Percentiles rank a stretch among this genome's conserved stretches.
phyloP scores from a whole-genome alignment of 1,284 basidiomycete species.

The Tremellales sp. region DNA sequence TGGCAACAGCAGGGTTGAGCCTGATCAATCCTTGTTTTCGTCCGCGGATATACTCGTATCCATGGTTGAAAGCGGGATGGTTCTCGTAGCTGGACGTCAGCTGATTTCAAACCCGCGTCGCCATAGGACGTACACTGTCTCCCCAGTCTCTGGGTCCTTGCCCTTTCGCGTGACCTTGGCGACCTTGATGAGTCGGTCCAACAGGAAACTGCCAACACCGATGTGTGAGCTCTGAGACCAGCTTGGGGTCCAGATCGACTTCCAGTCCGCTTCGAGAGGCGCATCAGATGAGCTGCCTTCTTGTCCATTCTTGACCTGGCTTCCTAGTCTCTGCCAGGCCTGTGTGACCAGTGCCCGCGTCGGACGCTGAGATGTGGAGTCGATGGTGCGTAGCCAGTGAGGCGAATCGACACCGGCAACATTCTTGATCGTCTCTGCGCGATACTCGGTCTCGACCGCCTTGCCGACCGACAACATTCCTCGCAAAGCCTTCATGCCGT shows the following conservation, averaged over 20 bases:
- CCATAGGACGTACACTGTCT: conserved; percentile 52
- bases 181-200: conserved; percentile 77
- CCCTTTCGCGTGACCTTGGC: conserved; percentile 70
- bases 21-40: conserved; percentile 87
- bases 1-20: conserved; percentile 75
- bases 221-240: conserved; percentile 79
- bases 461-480: conserved; percentile 78
- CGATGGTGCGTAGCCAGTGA: conserved; percentile 32
- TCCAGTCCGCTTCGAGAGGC: conserved; percentile 60
- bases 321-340: conserved; percentile 47
- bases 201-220: conserved; percentile 75
- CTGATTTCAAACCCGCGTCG: not conserved
- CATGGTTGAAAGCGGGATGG: conserved; percentile 88
- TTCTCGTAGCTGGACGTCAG: conserved; percentile 59
- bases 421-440: conserved; percentile 71
- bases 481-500: conserved; percentile 88
- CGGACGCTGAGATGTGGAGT: conserved; percentile 34
- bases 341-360: conserved; percentile 18
- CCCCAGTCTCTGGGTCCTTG: conserved; percentile 57
- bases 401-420: conserved; percentile 44
- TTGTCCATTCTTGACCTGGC: conserved; percentile 55
- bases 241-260: conserved; percentile 64
- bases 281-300: conserved; percentile 12
- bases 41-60: conserved; percentile 89
- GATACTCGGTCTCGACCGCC: conserved; percentile 83